A percentile compares a stretch with the other conserved stretches of the same genome.
phyloP scores from a whole-genome alignment of 768 basidiomycete species.

The Trametes punicea region DNA sequence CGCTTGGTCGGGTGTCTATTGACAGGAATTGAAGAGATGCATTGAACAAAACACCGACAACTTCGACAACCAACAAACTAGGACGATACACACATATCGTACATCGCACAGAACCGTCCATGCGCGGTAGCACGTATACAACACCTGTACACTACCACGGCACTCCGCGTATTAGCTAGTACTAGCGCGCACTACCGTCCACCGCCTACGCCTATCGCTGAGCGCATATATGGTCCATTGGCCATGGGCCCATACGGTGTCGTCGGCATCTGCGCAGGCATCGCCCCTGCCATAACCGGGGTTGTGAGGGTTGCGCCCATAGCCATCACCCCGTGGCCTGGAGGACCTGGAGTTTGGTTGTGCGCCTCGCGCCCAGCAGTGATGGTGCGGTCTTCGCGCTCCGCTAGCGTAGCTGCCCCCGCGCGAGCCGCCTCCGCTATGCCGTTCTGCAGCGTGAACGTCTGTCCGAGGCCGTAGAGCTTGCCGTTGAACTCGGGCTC shows the following conservation, averaged over 20 bases:
- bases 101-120: slow-evolving; percentile 16
- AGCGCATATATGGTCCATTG: slow-evolving; percentile 65
- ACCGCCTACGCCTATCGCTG: slow-evolving; percentile 41
- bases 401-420: slow-evolving; percentile 71
- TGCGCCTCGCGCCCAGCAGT: slow-evolving; percentile 46
- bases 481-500: slow-evolving; percentile 79
- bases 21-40: background rate
- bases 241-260: slow-evolving; percentile 59
- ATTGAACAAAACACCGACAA: slow-evolving; percentile 6
- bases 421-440: slow-evolving; percentile 55
- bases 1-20: too few relatives aligned
- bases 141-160: background rate
- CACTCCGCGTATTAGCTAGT: background rate
- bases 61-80: slow-evolving; percentile 14
- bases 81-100: slow-evolving; percentile 11
- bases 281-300: slow-evolving; percentile 33
- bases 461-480: slow-evolving; percentile 80
- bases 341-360: slow-evolving; percentile 53
- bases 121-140: slow-evolving; percentile 15
- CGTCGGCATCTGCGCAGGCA: slow-evolving; percentile 21
- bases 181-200: slow-evolving; percentile 28
- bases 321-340: slow-evolving; percentile 48
- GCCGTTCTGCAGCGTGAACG: slow-evolving; percentile 66
- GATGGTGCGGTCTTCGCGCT: slow-evolving; percentile 64
- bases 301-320: slow-evolving; percentile 43